Evolutionary conservation across 345 rosid genomes (phyloP), one percentile per base, ranked within the genome.

Genomic region (Hibiscus trionum): DNA sequence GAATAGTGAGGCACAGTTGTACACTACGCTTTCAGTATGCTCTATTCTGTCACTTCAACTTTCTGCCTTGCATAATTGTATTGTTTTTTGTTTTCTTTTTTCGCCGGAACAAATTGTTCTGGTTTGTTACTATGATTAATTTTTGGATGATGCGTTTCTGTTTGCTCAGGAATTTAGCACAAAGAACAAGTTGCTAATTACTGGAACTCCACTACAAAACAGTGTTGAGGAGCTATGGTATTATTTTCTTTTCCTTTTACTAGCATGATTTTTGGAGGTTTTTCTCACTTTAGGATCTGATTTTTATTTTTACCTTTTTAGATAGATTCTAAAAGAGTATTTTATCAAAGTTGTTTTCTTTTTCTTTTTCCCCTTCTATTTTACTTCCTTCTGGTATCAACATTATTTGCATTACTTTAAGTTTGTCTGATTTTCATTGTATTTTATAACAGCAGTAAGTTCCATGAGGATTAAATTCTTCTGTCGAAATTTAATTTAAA

Each of bases 201-300:
- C 99, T 70, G 99, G 99, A 64, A 95, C 99, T 74, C 99, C 99
- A 73, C 73, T 95, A 58, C 99, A 95, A 81, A 95, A 95, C 82
- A 95, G 98, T 57, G 99, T 95, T 27, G 99, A 95, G 80, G 99
- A 95, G 86, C 89, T 95, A 64, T 95, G 99, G 99, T 95, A 87
- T 67, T 75, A 26, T 31, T 62, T 76, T 71, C 72, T 59, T 58
- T 76, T 72, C 57, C 53, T 12, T 50, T 37, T 24, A 17, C 11
- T 61, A 8, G 29, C 60, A 29, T 57, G 59, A 46, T 56, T 62
- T 3, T 75, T 33, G 16, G 24, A 52, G 66, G 39, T 31, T 19
- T 49, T 70, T 64, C n/a, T 17, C 26, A 37, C 61, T 47, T 58
- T 57, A 19, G 27, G 69, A 39, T 15, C 9, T 37, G 27, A 39